These are phyloP conservation scores for Penicillium verrucosum DNA, from an alignment of 2,329 filamentous ascomycete species.

Conservation along the genomic window DNA sequence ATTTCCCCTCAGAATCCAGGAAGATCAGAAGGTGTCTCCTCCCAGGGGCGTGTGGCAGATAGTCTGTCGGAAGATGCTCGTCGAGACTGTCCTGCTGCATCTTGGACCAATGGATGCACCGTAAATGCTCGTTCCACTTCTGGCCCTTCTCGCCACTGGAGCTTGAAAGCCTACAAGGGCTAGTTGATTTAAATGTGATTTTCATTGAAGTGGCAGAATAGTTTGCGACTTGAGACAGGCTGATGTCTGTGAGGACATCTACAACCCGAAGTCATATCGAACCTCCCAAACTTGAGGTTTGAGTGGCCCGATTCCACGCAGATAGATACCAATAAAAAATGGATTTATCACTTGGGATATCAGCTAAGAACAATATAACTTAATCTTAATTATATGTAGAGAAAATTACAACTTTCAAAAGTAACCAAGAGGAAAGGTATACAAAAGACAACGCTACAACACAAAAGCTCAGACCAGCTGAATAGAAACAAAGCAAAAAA, in stretches of 20 bases:
- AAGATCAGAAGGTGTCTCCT: no score
- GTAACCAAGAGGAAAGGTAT: not conserved
- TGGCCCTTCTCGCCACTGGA: not conserved
- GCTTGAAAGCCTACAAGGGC: not conserved
- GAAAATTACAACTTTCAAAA: not conserved
- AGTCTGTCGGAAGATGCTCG: no score
- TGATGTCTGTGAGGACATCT: not conserved
- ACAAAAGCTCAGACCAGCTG: conserved; percentile 2
- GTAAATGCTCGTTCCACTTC: not conserved
- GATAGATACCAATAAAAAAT: not conserved
- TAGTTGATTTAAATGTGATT: no score
- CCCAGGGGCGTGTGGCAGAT: no score
- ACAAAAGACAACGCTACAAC: not conserved
- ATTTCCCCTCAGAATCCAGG: no score
- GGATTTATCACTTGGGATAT: not conserved
- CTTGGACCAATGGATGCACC: not conserved
- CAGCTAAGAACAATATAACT: no score
- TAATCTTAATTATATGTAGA: not conserved
- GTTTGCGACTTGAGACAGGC: no score
- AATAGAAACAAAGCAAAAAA: not conserved
- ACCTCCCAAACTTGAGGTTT: not conserved
- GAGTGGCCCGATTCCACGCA: fast-evolving
- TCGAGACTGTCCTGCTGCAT: no score
- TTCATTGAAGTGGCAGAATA: no score
- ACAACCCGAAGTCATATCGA: not conserved